Evolutionary conservation across 2,329 filamentous ascomycete genomes (phyloP).

Genomic region (Diaporthe sp.): DNA sequence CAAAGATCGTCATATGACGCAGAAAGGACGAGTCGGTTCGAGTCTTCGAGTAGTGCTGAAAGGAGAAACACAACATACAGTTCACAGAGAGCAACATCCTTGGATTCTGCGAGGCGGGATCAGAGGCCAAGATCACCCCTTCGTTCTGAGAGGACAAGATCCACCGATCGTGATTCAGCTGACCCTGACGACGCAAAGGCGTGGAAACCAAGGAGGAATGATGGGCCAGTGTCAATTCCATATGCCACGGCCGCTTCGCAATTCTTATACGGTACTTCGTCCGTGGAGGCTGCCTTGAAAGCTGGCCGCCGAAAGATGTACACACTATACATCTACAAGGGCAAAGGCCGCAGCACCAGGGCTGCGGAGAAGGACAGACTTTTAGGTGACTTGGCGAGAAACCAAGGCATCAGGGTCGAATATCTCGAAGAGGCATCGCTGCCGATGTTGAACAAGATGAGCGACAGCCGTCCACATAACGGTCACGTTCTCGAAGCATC

Average conservation of each 20-base stretch:
- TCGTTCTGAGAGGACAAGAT: neutral
- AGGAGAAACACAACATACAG: neutral
- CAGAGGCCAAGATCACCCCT: neutral
- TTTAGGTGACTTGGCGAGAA: constrained; percentile 62
- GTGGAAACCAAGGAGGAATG: constrained; percentile 37
- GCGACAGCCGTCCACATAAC: constrained; percentile 87
- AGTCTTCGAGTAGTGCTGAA: neutral
- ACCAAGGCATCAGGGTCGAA: constrained; percentile 67
- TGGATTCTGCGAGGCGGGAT: neutral
- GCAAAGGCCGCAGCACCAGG: constrained; percentile 62
- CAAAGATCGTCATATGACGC: neutral
- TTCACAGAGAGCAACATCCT: neutral
- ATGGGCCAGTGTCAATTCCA: constrained; percentile 48
- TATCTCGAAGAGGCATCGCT: constrained; percentile 73
- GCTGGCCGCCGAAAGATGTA: constrained; percentile 79
- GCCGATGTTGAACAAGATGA: constrained; percentile 85
- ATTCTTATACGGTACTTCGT: constrained; percentile 88
- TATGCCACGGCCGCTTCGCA: constrained; percentile 90
- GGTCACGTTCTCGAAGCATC: constrained; percentile 90
- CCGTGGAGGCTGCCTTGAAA: constrained; percentile 84
- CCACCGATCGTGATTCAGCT: neutral
- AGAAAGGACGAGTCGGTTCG: neutral
- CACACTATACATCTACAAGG: constrained; percentile 82
- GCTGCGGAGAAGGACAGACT: constrained; percentile 60
- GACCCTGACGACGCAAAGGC: constrained; percentile 15